These are phyloP conservation scores for Phytophthora boehmeriae DNA, from an alignment of 352 stramenopile species.

Conservation along the genomic window DNA sequence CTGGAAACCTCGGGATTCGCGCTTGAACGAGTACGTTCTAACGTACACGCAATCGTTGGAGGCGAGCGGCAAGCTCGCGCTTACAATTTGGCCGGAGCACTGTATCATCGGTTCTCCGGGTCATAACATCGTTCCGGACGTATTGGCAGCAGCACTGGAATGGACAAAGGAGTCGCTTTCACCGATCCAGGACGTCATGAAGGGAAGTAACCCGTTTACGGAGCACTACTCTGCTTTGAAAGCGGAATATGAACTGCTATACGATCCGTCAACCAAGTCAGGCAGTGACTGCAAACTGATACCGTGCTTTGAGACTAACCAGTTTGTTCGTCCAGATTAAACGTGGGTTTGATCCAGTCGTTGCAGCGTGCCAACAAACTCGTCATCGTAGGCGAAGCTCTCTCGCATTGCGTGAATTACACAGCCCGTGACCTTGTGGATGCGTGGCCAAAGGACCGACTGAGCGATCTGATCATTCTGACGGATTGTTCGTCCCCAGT, in stretches of 20 bases:
- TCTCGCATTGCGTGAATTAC: constrained; percentile 97
- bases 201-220: constrained; percentile 94
- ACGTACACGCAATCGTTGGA: constrained; percentile 90
- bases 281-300: background rate
- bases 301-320: background rate
- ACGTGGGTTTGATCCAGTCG: constrained; percentile 80
- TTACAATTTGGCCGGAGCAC: constrained; percentile 97
- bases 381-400: constrained; percentile 91
- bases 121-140: constrained; percentile 82
- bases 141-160: constrained; percentile 79
- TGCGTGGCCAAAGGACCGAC: constrained; percentile 67
- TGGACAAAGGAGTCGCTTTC: constrained; percentile 72
- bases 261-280: constrained; percentile 59
- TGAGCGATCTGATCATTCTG: constrained; percentile 61
- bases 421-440: constrained; percentile 90
- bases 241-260: constrained; percentile 89
- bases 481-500: constrained; percentile 69
- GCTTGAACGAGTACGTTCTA: constrained; percentile 82
- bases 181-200: constrained; percentile 87
- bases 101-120: constrained; percentile 91
- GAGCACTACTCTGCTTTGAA: constrained; percentile 94
- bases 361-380: constrained; percentile 80
- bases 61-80: constrained; percentile 78
- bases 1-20: constrained; percentile 56
- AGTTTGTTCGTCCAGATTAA: constrained; percentile 49